Evolutionary conservation across 148 eudicot species (phyloP).

Genomic region (Chenopodium berlandieri): DNA sequence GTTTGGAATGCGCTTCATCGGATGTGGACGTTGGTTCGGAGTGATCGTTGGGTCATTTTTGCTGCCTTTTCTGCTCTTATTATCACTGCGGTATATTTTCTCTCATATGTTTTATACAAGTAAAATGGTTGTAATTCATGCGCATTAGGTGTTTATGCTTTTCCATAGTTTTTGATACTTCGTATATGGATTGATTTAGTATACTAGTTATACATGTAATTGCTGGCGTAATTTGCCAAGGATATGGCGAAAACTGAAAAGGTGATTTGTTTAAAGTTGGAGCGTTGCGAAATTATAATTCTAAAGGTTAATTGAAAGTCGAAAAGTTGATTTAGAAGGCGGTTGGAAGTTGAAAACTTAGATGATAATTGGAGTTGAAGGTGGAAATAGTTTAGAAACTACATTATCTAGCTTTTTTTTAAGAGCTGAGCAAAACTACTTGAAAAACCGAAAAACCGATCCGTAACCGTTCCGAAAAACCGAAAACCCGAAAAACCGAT

Average conservation of each 20-base stretch:
- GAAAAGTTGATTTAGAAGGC: not conserved
- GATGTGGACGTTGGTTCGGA: slow-evolving; percentile 77
- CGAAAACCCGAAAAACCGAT: no score
- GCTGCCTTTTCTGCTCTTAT: slow-evolving; percentile 77
- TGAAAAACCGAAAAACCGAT: no score
- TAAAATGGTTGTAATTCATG: not conserved
- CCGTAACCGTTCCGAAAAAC: no score
- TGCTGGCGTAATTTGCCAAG: not conserved
- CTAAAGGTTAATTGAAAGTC: not conserved
- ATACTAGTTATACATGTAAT: not conserved
- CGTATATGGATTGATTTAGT: not conserved
- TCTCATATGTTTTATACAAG: not conserved
- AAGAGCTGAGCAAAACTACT: no score
- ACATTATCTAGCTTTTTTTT: no score
- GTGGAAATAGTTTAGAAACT: no score
- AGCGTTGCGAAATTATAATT: no score
- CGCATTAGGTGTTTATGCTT: not conserved
- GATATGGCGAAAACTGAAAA: no score
- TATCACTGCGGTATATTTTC: slow-evolving; percentile 74
- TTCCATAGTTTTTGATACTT: not conserved
- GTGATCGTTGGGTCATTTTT: slow-evolving; percentile 79
- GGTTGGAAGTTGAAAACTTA: not conserved
- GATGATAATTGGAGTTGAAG: not conserved
- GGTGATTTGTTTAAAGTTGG: no score
- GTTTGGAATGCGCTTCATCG: slow-evolving; percentile 67